Evolutionary conservation across 1,284 basidiomycete species (phyloP).

Genomic region (Prillingera fragicola): DNA sequence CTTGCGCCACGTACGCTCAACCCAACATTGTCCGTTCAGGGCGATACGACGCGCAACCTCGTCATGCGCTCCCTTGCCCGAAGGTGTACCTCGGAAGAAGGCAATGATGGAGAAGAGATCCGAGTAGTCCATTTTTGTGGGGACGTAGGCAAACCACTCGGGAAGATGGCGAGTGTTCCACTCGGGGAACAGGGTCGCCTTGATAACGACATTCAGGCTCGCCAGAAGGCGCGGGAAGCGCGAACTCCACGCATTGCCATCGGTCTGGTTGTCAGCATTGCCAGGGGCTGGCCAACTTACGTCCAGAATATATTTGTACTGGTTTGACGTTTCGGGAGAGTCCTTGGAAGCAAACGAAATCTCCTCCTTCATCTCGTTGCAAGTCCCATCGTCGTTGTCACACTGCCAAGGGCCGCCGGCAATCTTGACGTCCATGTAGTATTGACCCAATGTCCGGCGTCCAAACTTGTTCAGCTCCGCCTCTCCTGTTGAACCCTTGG

Average conservation of each 20-base stretch:
- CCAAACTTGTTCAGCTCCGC: slow-evolving; percentile 31
- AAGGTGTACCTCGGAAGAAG: slow-evolving; percentile 48
- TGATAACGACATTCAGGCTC: slow-evolving; percentile 46
- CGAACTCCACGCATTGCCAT: slow-evolving; percentile 49
- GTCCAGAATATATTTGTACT: slow-evolving; percentile 49
- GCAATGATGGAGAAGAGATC: slow-evolving; percentile 48
- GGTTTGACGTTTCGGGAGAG: slow-evolving; percentile 39
- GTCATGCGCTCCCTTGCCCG: slow-evolving; percentile 45
- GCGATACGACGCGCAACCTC: slow-evolving; percentile 49
- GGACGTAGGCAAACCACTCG: slow-evolving; percentile 49
- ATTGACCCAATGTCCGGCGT: slow-evolving; percentile 33
- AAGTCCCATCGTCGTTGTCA: slow-evolving; percentile 45
- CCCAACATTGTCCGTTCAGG: slow-evolving; percentile 50
- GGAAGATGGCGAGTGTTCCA: slow-evolving; percentile 48
- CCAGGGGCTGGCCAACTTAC: slow-evolving; percentile 25
- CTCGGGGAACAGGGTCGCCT: slow-evolving; percentile 49
- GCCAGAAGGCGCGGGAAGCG: slow-evolving; percentile 49
- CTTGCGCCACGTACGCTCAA: slow-evolving; percentile 43
- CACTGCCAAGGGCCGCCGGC: slow-evolving; percentile 46
- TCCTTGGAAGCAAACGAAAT: slow-evolving; percentile 44
- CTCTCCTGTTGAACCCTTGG: slow-evolving; percentile 36
- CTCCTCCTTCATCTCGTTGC: slow-evolving; percentile 44
- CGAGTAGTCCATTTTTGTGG: slow-evolving; percentile 49
- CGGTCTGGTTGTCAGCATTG: slow-evolving; percentile 25
- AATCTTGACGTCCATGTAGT: slow-evolving; percentile 47